Evolutionary conservation across 2,329 filamentous ascomycete species (phyloP), one percentile per base, ranked within the genome.

Genomic region (Botrytis elliptica): DNA sequence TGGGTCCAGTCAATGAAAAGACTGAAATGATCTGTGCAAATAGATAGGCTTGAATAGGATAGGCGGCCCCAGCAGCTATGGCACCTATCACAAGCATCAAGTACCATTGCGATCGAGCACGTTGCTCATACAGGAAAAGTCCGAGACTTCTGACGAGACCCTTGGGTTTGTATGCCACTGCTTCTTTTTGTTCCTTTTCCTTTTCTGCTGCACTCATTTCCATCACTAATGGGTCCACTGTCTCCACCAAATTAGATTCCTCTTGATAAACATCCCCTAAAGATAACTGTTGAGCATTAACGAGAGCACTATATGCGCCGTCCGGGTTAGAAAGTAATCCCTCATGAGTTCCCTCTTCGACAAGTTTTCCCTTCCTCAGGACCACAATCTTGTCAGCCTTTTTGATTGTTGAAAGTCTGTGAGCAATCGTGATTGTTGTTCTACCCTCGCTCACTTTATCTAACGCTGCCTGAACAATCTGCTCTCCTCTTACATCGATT

Each of bases 351-450:
- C 94, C 94, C 77, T 90, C 85, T 81, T 97, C 93, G 10, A 91
- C 86, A 0, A 94, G 88, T 71, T 87, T 86, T 29, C 94, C 93
- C 74, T 91, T 88, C 75, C 92, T 86, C 69, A 97, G 82, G 1
- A 97, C 93, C 10, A 94, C 85, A 72, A 97, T 96, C 52, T 90
- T 88, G 79, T 97, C 91, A 3, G 93, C 93, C 75, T 92, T 89
- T 80, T 90, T 91, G 77, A 94, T 86, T 83, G 95, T 98, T 1
- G 94, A 97, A 16, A 98, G 86, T 77, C 95, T 91, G 83, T 98
- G 95, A 65, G 95, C 95, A 81, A 98, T 97, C 6, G 94, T 93
- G 77, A 98, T 97, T 2, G 95, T 97, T 0, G 95, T 98, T 2
- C 89, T 84, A 60, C 86, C 85, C 63, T 84, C 81, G 0, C 88